Evolutionary conservation across 768 basidiomycete species (phyloP).

Genomic region (Termitomyces sp.): DNA sequence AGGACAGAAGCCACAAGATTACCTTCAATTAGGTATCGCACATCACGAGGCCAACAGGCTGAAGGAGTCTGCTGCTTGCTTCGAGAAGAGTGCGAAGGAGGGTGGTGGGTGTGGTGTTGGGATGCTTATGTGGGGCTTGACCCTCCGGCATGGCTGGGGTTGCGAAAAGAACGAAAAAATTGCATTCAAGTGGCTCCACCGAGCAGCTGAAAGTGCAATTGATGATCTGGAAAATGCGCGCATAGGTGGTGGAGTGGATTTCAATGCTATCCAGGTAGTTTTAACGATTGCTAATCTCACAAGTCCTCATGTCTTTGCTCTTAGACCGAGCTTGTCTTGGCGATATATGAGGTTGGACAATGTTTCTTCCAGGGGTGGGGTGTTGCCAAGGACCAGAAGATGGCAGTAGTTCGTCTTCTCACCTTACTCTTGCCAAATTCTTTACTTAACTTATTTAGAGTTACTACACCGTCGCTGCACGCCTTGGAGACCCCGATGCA

Average conservation of each 20-base stretch:
- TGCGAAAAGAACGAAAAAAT: slow-evolving; percentile 69
- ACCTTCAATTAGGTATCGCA: slow-evolving; percentile 69
- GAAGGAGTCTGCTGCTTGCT: slow-evolving; percentile 60
- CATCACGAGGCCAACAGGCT: slow-evolving; percentile 73
- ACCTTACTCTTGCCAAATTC: not conserved
- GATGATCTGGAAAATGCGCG: slow-evolving; percentile 65
- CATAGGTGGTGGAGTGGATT: slow-evolving; percentile 39
- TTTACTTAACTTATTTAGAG: slow-evolving; percentile 35
- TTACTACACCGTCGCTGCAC: slow-evolving; percentile 81
- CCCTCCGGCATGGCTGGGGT: slow-evolving; percentile 87
- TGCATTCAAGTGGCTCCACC: slow-evolving; percentile 79
- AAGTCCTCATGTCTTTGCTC: not conserved
- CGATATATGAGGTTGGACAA: slow-evolving; percentile 89
- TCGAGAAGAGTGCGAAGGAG: slow-evolving; percentile 70
- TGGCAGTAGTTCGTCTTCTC: slow-evolving; percentile 64
- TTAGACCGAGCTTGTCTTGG: slow-evolving; percentile 77
- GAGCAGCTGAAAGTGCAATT: slow-evolving; percentile 78
- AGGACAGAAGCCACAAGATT: slow-evolving; percentile 51
- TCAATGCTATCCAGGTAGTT: slow-evolving; percentile 47
- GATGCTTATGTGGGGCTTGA: slow-evolving; percentile 90
- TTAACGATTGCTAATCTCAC: not conserved
- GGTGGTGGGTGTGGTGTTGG: slow-evolving; percentile 81
- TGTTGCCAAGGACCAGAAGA: slow-evolving; percentile 79
- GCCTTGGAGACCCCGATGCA: slow-evolving; percentile 81
- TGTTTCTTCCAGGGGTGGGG: slow-evolving; percentile 95